A percentile compares a stretch with the other conserved stretches of the same genome.
Conservation (phyloP, 192 early-diverging fungal species). For the Coemansia interrupta region DNA sequence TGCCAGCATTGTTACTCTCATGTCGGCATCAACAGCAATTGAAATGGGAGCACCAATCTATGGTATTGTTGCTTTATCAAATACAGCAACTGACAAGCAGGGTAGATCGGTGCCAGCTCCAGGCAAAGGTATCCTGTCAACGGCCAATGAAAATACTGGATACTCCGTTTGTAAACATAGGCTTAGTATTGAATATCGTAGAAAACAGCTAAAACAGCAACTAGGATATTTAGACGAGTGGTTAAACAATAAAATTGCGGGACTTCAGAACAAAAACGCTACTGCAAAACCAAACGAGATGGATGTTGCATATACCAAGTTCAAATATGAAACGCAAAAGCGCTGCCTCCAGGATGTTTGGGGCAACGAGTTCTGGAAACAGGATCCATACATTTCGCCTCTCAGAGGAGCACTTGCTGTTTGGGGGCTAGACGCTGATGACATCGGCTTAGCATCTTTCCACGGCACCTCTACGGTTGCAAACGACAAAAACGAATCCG, state of each 20-base stretch:
- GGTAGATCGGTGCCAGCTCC: slow-evolving; percentile 88
- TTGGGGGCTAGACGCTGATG: slow-evolving; percentile 81
- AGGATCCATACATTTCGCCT: slow-evolving; percentile 73
- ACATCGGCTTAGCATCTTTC: slow-evolving; percentile 88
- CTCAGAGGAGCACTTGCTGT: slow-evolving; percentile 79
- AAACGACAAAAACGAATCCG: slow-evolving; percentile 92
- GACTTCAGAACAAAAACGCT: too few species aligned
- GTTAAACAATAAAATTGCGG: too few species aligned
- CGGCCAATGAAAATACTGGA: too few species aligned
- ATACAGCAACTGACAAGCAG: slow-evolving; percentile 90
- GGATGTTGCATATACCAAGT: too few species aligned
- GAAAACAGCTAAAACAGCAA: too few species aligned
- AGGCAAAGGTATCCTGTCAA: slow-evolving; percentile 45
- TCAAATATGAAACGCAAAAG: too few species aligned
- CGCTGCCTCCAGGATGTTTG: too few species aligned
- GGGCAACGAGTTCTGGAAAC: slow-evolving; percentile 68
- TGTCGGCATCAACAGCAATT: slow-evolving; percentile 74
- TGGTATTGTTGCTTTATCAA: slow-evolving; percentile 77
- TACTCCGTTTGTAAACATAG: too few species aligned
- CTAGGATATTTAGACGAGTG: too few species aligned
- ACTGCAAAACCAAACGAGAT: too few species aligned
- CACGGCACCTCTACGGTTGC: slow-evolving; percentile 93
- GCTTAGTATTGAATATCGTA: too few species aligned
- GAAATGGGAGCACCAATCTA: slow-evolving; percentile 88
- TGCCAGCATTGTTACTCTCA: slow-evolving; percentile 80